Conservation (phyloP, 371 early-diverging fungal species). For the Lichtheimia corymbifera region DNA sequence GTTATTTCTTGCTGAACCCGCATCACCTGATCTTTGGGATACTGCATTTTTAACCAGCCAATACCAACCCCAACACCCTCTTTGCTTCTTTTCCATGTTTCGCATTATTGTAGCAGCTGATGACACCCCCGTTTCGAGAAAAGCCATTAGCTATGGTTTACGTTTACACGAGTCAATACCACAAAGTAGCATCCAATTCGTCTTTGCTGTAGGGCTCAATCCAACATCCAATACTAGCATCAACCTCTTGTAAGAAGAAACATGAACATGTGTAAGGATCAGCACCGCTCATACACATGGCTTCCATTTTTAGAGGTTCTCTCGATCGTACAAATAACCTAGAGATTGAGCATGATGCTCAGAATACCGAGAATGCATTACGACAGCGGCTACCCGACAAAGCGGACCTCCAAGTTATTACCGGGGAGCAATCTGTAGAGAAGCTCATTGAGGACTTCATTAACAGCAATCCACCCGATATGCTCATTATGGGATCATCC, state of each 20-base stretch:
- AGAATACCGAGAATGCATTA: slow-evolving; percentile 5
- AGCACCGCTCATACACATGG: neutral
- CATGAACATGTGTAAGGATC: neutral
- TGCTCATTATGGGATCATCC: slow-evolving; percentile 32
- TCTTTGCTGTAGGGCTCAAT: slow-evolving; percentile 30
- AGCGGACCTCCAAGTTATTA: slow-evolving; percentile 9
- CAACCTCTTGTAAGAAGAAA: neutral
- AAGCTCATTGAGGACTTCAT: slow-evolving; percentile 24
- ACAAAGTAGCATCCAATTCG: slow-evolving; percentile 16
- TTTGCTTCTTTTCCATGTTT: slow-evolving; percentile 2
- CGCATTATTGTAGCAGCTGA: slow-evolving; percentile 35
- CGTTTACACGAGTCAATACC: slow-evolving; percentile 10
- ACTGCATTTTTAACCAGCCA: too few relatives aligned
- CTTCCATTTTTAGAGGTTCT: slow-evolving; percentile 14
- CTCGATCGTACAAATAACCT: slow-evolving; percentile 35
- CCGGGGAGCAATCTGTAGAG: slow-evolving; percentile 12
- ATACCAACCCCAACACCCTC: neutral
- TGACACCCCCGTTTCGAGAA: slow-evolving; percentile 19
- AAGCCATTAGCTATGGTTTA: slow-evolving; percentile 25
- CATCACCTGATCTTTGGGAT: too few relatives aligned
- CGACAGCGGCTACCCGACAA: neutral
- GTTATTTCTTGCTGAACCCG: too few relatives aligned
- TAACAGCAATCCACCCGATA: slow-evolving; percentile 27
- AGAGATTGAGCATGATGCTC: slow-evolving; percentile 29
- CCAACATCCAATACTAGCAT: slow-evolving; percentile 15